Evolutionary conservation across 495 filamentous ascomycete species (phyloP).

Genomic region (Penicillium longicatenatum): DNA sequence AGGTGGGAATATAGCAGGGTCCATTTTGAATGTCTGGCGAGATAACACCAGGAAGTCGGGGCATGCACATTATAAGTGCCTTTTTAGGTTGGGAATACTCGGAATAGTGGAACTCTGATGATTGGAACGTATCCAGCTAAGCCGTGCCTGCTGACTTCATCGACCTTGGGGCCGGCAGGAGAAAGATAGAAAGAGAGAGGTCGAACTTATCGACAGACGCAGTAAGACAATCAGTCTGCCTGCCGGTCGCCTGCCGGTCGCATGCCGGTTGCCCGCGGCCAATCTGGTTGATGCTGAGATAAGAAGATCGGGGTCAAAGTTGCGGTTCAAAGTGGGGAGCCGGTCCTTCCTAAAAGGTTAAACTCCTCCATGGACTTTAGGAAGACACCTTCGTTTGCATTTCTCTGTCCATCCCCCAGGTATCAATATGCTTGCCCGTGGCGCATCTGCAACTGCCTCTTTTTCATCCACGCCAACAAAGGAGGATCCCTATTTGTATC

Average conservation of each 20-base stretch:
- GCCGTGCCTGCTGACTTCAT: not conserved
- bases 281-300: no score
- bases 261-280: no score
- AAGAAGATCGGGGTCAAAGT: not conserved
- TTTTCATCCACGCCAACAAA: not conserved
- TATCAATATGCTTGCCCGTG: not conserved
- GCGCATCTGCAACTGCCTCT: not conserved
- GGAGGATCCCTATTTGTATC: slow-evolving; percentile 3
- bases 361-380: not conserved
- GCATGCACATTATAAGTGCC: not conserved
- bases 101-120: not conserved
- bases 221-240: not conserved
- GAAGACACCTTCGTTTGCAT: not conserved
- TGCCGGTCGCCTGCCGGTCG: not conserved
- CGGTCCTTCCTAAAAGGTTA: not conserved
- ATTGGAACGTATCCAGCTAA: not conserved
- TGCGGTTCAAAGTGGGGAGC: not conserved
- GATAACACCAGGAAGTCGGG: not conserved
- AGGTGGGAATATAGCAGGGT: not conserved
- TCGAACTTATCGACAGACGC: not conserved
- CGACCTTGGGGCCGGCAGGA: not conserved
- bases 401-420: not conserved
- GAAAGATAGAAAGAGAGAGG: not conserved
- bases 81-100: not conserved
- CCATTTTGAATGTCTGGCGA: not conserved